These are phyloP conservation scores for Phytophthora pinifolia DNA, from an alignment of 352 stramenopile species.

Conservation along the genomic window DNA sequence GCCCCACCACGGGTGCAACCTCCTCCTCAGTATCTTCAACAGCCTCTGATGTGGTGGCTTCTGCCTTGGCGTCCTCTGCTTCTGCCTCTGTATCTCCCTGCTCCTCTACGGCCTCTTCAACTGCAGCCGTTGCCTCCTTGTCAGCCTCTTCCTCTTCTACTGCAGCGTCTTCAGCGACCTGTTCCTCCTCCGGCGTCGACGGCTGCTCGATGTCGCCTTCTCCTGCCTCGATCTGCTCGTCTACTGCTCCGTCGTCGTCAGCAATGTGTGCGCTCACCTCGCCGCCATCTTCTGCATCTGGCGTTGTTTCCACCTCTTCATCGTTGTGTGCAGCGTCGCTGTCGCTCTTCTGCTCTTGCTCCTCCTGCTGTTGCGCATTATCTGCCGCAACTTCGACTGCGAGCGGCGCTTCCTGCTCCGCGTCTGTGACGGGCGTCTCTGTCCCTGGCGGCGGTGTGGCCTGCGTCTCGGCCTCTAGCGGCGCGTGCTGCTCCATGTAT, in stretches of 20 bases:
- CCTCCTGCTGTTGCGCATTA: slow-evolving; percentile 2
- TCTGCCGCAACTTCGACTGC: not conserved
- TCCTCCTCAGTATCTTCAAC: slow-evolving; percentile 3
- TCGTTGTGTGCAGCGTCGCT: slow-evolving; percentile 1
- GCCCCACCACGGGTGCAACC: not conserved
- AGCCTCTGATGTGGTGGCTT: not conserved
- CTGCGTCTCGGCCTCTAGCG: slow-evolving; percentile 12
- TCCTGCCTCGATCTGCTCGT: slow-evolving; percentile 6
- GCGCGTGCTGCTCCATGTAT: slow-evolving; percentile 28
- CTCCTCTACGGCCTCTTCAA: not conserved
- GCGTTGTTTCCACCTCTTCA: not conserved
- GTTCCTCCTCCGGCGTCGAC: slow-evolving; percentile 9
- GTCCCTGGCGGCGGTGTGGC: not conserved
- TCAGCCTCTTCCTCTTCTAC: not conserved
- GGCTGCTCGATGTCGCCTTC: slow-evolving; percentile 6
- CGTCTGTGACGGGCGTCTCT: not conserved
- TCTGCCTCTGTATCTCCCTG: slow-evolving; percentile 1
- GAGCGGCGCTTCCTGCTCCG: not conserved
- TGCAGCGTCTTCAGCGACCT: not conserved
- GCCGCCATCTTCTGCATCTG: not conserved
- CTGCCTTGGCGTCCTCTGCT: not conserved
- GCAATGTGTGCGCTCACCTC: not conserved
- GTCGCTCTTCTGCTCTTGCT: slow-evolving; percentile 9
- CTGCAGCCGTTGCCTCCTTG: not conserved
- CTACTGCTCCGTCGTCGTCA: not conserved